Base-by-base conservation (phyloP, 2,329 filamentous ascomycete genomes). In the Coleophoma cylindrospora region DNA sequence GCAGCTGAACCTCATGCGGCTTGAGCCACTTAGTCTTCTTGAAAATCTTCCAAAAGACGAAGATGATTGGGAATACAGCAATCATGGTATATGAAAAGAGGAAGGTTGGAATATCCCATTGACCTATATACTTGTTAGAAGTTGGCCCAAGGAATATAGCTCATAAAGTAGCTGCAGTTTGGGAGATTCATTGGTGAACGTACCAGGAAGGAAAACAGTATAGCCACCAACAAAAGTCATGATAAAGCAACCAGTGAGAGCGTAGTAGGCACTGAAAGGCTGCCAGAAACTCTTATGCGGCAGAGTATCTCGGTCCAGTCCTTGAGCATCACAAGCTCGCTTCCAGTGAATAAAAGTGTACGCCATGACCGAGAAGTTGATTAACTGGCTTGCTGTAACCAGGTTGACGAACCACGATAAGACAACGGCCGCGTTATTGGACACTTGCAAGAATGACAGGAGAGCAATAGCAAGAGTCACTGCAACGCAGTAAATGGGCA, bases 221-320 rank as follows among this genome's bases (percentile, higher is more conserved):
- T 83, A 85, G 0, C 81, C 81, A 12, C 79, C 74, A 0, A 84
- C 76, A 55, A 85, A 79, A 0, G 76, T 73, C 80, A 85, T 83
- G 54, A 80, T 63, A 41, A 73, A 74, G 34, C 74, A 79, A 17
- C 73, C 74, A 1, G 67, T 64, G 4, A 84, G 68, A 3, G 74
- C 74, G 51, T 79, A 61, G 51, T 71, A 82, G 1, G 81, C 74
- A 9, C 75, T 77, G 54, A 75, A 84, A 1, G 81, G 81, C 60
- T 84, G 81, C 21, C 82, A 62, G 17, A 63, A 65, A 21, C 74
- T 77, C 38, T 66, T 68, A 57, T 81, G 83, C 0, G 81, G 77
- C 4, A 79, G 66, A 2, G 61, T 60, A 32, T 61, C 50, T 51
- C 65, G 51, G 21, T 57, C 61, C n/a, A 80, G 66, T 11, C 73